Evolutionary conservation across 2,329 filamentous ascomycete species (phyloP), one percentile per base, ranked within the genome.

Genomic region (Arthroderma uncinatum): DNA sequence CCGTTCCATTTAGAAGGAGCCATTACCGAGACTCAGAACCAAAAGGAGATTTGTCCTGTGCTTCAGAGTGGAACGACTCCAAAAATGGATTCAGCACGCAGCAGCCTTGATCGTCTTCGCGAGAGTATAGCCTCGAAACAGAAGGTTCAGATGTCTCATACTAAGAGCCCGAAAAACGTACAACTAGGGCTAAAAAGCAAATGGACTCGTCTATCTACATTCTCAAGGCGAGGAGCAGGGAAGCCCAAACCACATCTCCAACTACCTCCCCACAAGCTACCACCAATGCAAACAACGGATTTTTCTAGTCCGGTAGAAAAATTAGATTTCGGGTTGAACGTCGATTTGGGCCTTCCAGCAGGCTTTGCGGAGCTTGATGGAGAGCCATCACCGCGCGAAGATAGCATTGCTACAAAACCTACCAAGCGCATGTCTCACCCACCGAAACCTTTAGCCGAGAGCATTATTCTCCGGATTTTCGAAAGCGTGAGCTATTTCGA

Each of bases 401-500:
- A 65, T 39, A 61, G 39, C 21, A 36, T 53, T 39, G 53, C 59
- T 25, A 77, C 78, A 58, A 73, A 76, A 3, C 64, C 67, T 14
- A 64, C 66, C 9, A 68, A 50, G 47, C 5, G 10, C 25, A 10
- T 21, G 2, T 21, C 19, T 14, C 39, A 10, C 9, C 23, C 21
- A 12, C n/a, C 19, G 21, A 30, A 30, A 9, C 25, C 47, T 25
- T 33, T 74, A 23, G 77, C 79, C 2, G 76, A 80, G 59, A 64
- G 70, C n/a, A 73, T 82, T 2, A 72, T 82, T 14, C 64, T 79
- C 16, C 64, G 66, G n/a, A 80, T 84, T 9, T 68, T 83, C 58
- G 67, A 73, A 47, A 72, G 69, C 3, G 70, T 81, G 6, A 67
- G 73, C 36, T 74, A 73, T 1, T 69, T 81, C 1, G 74, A 78